Base-by-base conservation (phyloP, 225 moss, liverwort and hornwort species). In the Physcomitrellopsis africana region DNA sequence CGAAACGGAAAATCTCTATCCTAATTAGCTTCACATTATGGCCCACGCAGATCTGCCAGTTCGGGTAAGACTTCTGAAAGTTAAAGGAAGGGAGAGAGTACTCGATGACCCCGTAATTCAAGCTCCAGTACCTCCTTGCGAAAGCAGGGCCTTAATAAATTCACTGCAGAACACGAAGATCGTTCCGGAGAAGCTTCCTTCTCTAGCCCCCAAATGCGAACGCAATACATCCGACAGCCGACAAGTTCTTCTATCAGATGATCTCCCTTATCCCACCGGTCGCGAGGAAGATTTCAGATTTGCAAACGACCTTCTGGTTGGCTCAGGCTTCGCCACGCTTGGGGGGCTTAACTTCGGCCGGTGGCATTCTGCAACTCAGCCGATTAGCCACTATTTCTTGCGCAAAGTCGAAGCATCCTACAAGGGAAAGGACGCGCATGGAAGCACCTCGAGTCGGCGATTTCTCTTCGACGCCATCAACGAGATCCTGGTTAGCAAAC, bases 381-480 rank as follows among this genome's bases (percentile, higher is more conserved):
- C 93, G 59, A 72, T 94, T 17, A 89, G 81, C 46, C 86, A 79
- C 53, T n/a, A 23, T 23, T 51, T 94, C 20, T 90, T 80, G 23
- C 83, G 80, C 14, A 79, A 48, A 23, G 81, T 90, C 15, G 89
- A 91, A 74, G 75, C 80, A 13, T 84, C 75, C 1, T 82, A 85
- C 43, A 59, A 20, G 11, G 48, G 3, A 5, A 49, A 55, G 47
- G 51, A 71, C 49, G 76, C 32, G 72, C 45, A 65, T 8, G 65
- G 67, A 19, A 54, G 84, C 43, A 37, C 32, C 32, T 75, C 67
- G 15, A 47, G 81, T 65, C 79, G 93, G 59, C 81, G 79, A 44
- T 72, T 90, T 11, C 80, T 94, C n/a, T 94, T 94, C 2, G 88
- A 94, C 56, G 80, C 79, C 18, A 80, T 90, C 24, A 91, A 94